A percentile compares a stretch with the other conserved stretches of the same genome.
Conservation (phyloP, 805 yeast species). For the Vanderwaltozyma verrucispora region DNA sequence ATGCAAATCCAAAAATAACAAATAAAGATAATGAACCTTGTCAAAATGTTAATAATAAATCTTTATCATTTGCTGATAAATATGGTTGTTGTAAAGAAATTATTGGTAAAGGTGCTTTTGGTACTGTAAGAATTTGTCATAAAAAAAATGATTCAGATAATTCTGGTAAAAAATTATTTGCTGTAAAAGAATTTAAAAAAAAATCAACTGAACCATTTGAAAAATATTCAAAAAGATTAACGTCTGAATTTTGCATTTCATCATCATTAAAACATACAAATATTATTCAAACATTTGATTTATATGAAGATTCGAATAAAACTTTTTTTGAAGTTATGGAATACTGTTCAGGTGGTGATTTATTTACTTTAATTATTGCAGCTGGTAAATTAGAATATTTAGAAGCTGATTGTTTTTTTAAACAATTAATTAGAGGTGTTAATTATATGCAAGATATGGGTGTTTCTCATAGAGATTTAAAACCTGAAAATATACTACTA, state of each 20-base stretch:
- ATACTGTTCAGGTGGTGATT: slow-evolving; percentile 73
- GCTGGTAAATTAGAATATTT: slow-evolving; percentile 66
- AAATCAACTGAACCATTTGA: slow-evolving; percentile 51
- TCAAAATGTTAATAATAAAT: background rate
- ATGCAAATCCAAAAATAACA: background rate
- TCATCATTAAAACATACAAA: slow-evolving; percentile 62
- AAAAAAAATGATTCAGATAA: slow-evolving; percentile 37
- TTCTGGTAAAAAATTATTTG: slow-evolving; percentile 45
- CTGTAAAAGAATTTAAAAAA: slow-evolving; percentile 74
- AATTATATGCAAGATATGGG: slow-evolving; percentile 85
- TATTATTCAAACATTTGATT: slow-evolving; percentile 65
- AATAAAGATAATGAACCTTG: too few relatives aligned
- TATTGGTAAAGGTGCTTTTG: slow-evolving; percentile 89
- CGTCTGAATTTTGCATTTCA: slow-evolving; percentile 75
- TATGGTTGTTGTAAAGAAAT: slow-evolving; percentile 94
- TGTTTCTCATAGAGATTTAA: slow-evolving; percentile 85
- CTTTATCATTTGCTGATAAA: slow-evolving; percentile 52
- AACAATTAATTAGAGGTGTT: slow-evolving; percentile 75
- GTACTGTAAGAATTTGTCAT: slow-evolving; percentile 85
- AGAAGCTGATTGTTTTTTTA: slow-evolving; percentile 87
- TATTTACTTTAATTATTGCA: slow-evolving; percentile 64
- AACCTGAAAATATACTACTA: slow-evolving; percentile 83
- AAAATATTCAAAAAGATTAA: slow-evolving; percentile 60
- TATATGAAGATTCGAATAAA: slow-evolving; percentile 70
- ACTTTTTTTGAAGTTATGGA: slow-evolving; percentile 83